These are phyloP conservation scores for Friedmanniomyces endolithicus DNA, from an alignment of 495 filamentous ascomycete genomes.

Conservation along the genomic window DNA sequence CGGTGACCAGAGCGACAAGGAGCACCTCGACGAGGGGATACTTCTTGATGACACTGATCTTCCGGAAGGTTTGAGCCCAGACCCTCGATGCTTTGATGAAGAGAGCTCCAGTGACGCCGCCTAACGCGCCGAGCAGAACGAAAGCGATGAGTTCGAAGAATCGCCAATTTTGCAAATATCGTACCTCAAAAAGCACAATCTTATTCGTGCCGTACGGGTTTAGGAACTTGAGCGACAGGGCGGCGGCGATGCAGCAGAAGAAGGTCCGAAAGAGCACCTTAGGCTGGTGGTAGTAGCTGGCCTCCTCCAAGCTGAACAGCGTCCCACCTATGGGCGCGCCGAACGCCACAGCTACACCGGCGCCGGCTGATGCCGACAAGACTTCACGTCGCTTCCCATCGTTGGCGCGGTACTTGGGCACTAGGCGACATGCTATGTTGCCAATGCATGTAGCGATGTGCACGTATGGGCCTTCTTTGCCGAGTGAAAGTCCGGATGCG, in stretches of 20 bases:
- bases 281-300: slow-evolving; percentile 96
- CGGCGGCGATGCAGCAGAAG: slow-evolving; percentile 93
- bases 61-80: slow-evolving; percentile 83
- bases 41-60: slow-evolving; percentile 64
- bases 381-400: slow-evolving; percentile 87
- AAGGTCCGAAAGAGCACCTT: slow-evolving; percentile 97
- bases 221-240: slow-evolving; percentile 81
- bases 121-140: slow-evolving; percentile 70
- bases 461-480: slow-evolving; percentile 95
- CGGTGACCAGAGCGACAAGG: slow-evolving; percentile 76
- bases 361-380: slow-evolving; percentile 80
- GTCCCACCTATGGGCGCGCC: slow-evolving; percentile 69
- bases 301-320: slow-evolving; percentile 74
- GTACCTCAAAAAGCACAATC: slow-evolving; percentile 89
- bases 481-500: slow-evolving; percentile 80
- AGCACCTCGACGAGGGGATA: slow-evolving; percentile 79
- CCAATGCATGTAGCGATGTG: slow-evolving; percentile 94
- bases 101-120: slow-evolving; percentile 71
- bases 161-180: slow-evolving; percentile 86
- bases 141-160: slow-evolving; percentile 84
- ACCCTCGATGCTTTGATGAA: slow-evolving; percentile 91
- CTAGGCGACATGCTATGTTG: slow-evolving; percentile 87
- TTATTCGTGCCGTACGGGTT: slow-evolving; percentile 95
- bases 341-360: slow-evolving; percentile 89
- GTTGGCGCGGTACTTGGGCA: slow-evolving; percentile 85